Base-by-base conservation (phyloP, 768 basidiomycete species). In the Tulasnella sp. region DNA sequence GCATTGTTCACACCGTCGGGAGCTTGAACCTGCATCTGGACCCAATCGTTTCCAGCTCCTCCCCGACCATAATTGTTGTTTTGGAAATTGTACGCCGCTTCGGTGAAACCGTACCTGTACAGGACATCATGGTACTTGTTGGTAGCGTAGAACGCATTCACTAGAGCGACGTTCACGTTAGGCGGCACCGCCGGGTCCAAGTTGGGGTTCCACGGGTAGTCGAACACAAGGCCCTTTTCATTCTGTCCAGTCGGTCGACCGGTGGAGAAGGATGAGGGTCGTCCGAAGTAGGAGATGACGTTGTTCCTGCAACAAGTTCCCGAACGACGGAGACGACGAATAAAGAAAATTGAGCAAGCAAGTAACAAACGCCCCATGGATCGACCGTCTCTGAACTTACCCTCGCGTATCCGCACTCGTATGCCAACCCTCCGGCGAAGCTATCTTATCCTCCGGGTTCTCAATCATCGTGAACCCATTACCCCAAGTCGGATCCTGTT, bases 351-450 rank as follows among this genome's bases (percentile, higher is more conserved):
- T n/a, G 27, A 52, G 62, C 14, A 31, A 21, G 62, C n/a, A 16
- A 10, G 6, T 27, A 68, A 31, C n/a, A n/a, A n/a, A 68, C 34
- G 1, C 12, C 6, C 31, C 14, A 8, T 1, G 62, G 3, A 68
- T 9, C 24, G 3, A 68, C 2, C 24, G n/a, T n/a, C 31, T 36
- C 6, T 1, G 34, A 68, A 68, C 62, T 68, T 2, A 68, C 62
- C 62, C 62, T 31, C 24, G 9, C n/a, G 62, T 68, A 31, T 68
- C 24, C 27, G n/a, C 5, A 36, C 83, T 85, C 82, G 83, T 85
- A 82, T 90, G 89, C 90, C 90, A 91, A 40, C 90, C 91, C 9
- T 86, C 81, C 39, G 90, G 90, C 34, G 90, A 92, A 8, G 90
- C 62, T 5, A 8, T 34, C 62, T 2, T 24, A 74, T 84, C 31